Conservation (phyloP, 192 early-diverging fungal genomes). For the Rhizoclosmatium sp. region DNA sequence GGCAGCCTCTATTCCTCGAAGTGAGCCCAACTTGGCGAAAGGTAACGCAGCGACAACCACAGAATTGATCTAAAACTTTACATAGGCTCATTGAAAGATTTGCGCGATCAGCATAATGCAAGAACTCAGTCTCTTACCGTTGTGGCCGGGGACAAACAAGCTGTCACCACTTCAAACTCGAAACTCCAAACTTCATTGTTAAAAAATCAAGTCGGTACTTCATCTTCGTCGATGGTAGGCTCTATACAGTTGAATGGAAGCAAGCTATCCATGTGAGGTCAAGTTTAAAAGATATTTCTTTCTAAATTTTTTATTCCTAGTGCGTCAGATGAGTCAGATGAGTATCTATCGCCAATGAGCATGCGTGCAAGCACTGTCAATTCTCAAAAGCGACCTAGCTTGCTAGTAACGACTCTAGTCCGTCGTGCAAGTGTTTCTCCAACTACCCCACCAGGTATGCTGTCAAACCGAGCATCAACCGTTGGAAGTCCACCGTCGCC, state of each 20-base stretch:
- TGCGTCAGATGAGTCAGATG: conserved; percentile 6
- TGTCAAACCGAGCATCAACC: neutral
- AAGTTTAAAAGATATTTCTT: neutral
- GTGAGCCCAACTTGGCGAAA: neutral
- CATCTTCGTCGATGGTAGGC: neutral
- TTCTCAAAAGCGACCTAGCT: neutral
- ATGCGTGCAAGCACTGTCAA: neutral
- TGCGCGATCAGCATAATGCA: too few relatives aligned
- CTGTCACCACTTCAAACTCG: too few relatives aligned
- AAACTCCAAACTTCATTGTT: too few relatives aligned
- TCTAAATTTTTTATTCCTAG: neutral
- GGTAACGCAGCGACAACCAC: too few relatives aligned
- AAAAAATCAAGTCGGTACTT: too few relatives aligned
- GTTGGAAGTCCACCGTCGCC: neutral
- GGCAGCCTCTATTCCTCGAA: neutral
- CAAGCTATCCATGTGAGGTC: neutral
- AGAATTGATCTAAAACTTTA: neutral
- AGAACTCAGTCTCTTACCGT: too few relatives aligned
- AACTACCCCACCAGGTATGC: neutral
- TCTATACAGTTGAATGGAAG: conserved; percentile 5
- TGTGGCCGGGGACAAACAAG: too few relatives aligned
- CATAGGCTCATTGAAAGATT: too few relatives aligned
- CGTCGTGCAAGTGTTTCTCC: conserved; percentile 22
- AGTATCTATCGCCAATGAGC: neutral
- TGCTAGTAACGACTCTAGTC: conserved; percentile 16